Percentiles rank a stretch among this genome's conserved stretches.
phyloP scores from a whole-genome alignment of 345 rosid species.

The Eutrema japonicum region DNA sequence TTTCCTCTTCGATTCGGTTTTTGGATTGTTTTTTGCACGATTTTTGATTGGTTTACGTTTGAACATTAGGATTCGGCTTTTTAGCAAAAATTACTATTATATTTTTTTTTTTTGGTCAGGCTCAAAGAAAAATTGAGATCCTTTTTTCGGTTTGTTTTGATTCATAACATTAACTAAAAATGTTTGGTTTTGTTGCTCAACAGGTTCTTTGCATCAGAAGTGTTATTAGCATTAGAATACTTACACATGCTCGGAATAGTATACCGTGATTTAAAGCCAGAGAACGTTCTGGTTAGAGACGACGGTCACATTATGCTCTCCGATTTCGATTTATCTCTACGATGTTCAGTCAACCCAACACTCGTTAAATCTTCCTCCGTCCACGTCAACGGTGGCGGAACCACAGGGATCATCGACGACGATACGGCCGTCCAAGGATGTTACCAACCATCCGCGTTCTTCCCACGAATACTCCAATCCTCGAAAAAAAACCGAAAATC shows the following conservation, averaged over 20 bases:
- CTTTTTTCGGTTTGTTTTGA: no score
- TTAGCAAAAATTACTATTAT: no score
- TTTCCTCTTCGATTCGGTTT: no score
- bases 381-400: constrained; percentile 48
- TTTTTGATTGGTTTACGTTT: no score
- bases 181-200: constrained; percentile 15
- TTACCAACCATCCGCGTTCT: constrained; percentile 42
- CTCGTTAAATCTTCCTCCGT: constrained; percentile 59
- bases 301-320: constrained; percentile 75
- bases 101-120: no score
- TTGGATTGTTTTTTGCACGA: no score
- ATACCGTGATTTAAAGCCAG: constrained; percentile 61
- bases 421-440: constrained; percentile 37
- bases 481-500: constrained; percentile 60
- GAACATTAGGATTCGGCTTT: no score
- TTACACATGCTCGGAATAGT: constrained; percentile 60
- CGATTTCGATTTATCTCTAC: constrained; percentile 63
- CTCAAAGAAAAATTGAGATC: no score
- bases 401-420: constrained; percentile 10
- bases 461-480: constrained; percentile 40
- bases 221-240: constrained; percentile 62
- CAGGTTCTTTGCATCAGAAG: constrained; percentile 72
- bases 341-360: constrained; percentile 70
- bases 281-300: constrained; percentile 65
- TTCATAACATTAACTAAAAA: neutral